Evolutionary conservation across 805 yeast species (phyloP).

Genomic region (Wickerhamomyces strasburgensis): DNA sequence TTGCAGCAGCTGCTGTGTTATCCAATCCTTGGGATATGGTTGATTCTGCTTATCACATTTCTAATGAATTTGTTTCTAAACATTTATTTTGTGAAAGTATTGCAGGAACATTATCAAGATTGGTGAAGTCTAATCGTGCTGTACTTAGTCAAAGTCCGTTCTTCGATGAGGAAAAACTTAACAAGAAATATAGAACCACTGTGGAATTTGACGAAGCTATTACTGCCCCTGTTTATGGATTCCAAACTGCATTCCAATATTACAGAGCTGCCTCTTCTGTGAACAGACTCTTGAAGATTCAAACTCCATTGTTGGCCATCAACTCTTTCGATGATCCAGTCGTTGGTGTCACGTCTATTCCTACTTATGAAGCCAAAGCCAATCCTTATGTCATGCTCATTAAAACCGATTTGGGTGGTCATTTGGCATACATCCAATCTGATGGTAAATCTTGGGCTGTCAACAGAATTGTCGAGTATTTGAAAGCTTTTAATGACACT

Average conservation of each 20-base stretch:
- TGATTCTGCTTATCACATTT: constrained; percentile 44
- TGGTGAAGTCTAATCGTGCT: constrained; percentile 40
- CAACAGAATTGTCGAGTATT: constrained; percentile 36
- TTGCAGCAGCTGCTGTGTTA: constrained; percentile 54
- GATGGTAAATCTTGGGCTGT: constrained; percentile 46
- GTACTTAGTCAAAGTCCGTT: constrained; percentile 29
- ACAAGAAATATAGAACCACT: constrained; percentile 32
- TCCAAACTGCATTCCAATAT: constrained; percentile 56
- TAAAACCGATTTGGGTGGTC: constrained; percentile 67
- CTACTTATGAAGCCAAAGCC: constrained; percentile 40
- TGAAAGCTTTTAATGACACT: constrained; percentile 33
- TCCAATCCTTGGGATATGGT: constrained; percentile 74
- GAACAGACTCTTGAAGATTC: constrained; percentile 47
- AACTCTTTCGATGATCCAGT: constrained; percentile 68
- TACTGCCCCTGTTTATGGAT: constrained; percentile 60
- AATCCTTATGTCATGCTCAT: constrained; percentile 58
- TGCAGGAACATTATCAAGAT: constrained; percentile 35
- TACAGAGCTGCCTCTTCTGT: constrained; percentile 63
- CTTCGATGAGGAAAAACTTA: constrained; percentile 34
- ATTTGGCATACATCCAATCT: constrained; percentile 46
- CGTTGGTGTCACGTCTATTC: constrained; percentile 46
- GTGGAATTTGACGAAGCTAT: constrained; percentile 56
- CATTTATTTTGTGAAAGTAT: constrained; percentile 38
- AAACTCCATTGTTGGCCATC: constrained; percentile 58
- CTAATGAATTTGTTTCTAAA: constrained; percentile 33